Evolutionary conservation across 2,329 filamentous ascomycete species (phyloP).

Genomic region (Alternaria arbusti): DNA sequence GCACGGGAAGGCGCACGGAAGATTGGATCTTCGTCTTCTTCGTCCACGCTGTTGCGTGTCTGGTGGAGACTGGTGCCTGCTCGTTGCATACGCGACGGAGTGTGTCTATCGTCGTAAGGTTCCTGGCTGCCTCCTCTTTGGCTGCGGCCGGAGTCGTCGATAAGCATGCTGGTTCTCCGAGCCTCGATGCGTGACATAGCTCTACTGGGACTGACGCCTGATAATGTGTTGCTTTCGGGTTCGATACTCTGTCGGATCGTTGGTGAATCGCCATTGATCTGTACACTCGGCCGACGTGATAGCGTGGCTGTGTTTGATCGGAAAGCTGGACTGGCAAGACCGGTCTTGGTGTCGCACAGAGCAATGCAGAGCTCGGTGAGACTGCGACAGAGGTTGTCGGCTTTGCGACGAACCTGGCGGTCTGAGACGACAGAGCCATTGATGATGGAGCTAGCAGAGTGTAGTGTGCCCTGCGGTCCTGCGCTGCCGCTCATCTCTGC

Average conservation of each 20-base stretch:
- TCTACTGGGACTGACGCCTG: constrained; percentile 43
- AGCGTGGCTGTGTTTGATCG: constrained; percentile 28
- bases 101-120: constrained; percentile 26
- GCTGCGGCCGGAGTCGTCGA: constrained; percentile 10
- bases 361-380: constrained; percentile 91
- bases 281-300: constrained; percentile 45
- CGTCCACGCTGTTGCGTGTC: constrained; percentile 41
- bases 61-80: constrained; percentile 49
- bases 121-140: constrained; percentile 43
- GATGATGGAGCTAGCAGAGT: constrained; percentile 70
- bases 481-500: constrained; percentile 77
- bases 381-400: constrained; percentile 89
- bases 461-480: constrained; percentile 66
- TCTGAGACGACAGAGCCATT: constrained; percentile 70
- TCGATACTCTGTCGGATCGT: constrained; percentile 43
- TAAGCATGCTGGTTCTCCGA: constrained; percentile 47
- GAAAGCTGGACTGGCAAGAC: constrained; percentile 39
- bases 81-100: constrained; percentile 41
- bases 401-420: constrained; percentile 85
- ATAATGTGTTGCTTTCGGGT: constrained; percentile 40
- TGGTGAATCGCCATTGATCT: constrained; percentile 46
- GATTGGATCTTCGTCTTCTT: constrained; percentile 47
- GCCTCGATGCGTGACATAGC: constrained; percentile 55
- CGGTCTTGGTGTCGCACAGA: constrained; percentile 57
- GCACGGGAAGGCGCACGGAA: constrained; percentile 56